A percentile compares a stretch with the other conserved stretches of the same genome.
Evolutionary conservation across 225 moss, liverwort and hornwort species (phyloP).

Genomic region (Pseudisothecium myosuroides): DNA sequence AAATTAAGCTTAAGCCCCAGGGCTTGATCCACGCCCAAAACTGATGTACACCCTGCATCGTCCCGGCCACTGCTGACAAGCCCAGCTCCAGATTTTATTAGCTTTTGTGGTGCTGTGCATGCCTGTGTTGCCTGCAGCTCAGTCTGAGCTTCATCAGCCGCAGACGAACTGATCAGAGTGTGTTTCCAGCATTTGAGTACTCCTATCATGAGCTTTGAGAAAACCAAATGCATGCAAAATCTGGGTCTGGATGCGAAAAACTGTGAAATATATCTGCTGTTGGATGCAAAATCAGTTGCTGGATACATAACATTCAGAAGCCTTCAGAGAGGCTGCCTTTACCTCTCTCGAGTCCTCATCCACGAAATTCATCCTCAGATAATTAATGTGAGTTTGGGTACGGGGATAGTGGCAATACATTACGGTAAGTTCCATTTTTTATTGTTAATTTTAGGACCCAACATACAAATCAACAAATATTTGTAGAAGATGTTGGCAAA

Average conservation of each 20-base stretch:
- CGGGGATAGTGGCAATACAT: too few relatives aligned
- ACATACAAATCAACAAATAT: too few relatives aligned
- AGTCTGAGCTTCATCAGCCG: not conserved
- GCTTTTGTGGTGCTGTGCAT: not conserved
- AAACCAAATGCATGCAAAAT: not conserved
- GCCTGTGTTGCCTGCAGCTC: not conserved
- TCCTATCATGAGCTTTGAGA: not conserved
- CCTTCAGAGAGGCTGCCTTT: too few relatives aligned
- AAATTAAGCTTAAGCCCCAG: not conserved
- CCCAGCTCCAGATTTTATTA: conserved; percentile 1
- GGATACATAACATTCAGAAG: too few relatives aligned
- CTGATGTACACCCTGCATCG: not conserved
- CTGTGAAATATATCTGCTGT: too few relatives aligned
- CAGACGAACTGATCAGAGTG: not conserved
- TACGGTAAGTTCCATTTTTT: too few relatives aligned
- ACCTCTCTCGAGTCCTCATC: too few relatives aligned
- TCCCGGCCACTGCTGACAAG: not conserved
- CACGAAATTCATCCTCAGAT: too few relatives aligned
- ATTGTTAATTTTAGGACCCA: too few relatives aligned
- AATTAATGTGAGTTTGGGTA: too few relatives aligned
- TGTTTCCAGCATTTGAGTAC: not conserved
- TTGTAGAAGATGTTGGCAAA: too few relatives aligned
- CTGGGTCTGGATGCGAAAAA: not conserved
- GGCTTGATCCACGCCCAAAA: not conserved
- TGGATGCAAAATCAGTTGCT: not conserved